Base-by-base conservation (phyloP, 1,139 yeast species). In the Ogataea hybrid region DNA sequence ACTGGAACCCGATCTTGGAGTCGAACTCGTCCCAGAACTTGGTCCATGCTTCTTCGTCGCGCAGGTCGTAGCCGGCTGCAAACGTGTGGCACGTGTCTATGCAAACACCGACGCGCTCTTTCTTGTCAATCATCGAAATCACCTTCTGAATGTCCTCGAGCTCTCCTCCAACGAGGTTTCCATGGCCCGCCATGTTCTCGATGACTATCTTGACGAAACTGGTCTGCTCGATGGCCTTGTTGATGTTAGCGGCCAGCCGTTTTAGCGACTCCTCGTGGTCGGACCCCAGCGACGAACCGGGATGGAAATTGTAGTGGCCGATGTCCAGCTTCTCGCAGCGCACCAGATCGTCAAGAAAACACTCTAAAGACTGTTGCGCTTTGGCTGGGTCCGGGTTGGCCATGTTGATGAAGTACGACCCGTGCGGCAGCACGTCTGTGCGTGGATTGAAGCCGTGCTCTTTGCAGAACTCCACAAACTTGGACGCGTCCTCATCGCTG, bases 121-220 rank as follows among this genome's bases (percentile, higher is more conserved):
- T 90, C 57, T 89, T 77, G 3, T 87, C 84, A 7, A 92, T 77
- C 70, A 81, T 61, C 35, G 76, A 84, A 37, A 92, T 88, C 15
- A 94, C 90, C 25, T 75, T 77, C 27, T 74, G 70, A 35, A 92
- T 69, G 57, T 92, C 98, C 52, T 84, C 79, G 30, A 92, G 65
- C 35, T 77, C 71, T 4, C 94, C 84, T 1, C 98, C 98, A 37
- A 92, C 84, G 46, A 90, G 72, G 49, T 86, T 84, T 6, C 96
- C 96, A 53, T 89, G 95, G 10, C 98, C 98, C 0, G 98, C 97
- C 98, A 94, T 92, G 59, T 92, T 92, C 60, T 92, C 99, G 44
- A 94, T 73, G 10, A 92, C 95, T 38, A 92, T 82, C 58, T 83
- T 88, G 25, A 92, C 97, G 58, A 80, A 83, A 5, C 65, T 56